phyloP scores from a whole-genome alignment of 306 rosid genomes.

The Acacia acuminata region DNA sequence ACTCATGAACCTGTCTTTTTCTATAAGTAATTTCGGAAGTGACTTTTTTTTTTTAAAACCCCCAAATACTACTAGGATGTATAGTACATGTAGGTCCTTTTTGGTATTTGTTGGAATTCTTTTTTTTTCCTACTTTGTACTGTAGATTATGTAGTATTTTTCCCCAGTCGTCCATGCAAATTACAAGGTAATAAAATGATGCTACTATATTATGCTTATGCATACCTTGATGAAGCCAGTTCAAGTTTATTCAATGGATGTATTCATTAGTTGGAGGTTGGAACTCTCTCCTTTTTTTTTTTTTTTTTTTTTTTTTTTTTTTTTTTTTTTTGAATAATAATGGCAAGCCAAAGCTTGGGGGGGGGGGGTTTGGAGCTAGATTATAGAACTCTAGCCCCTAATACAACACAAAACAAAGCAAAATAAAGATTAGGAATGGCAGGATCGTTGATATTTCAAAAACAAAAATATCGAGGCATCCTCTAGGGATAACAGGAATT shows the following conservation, averaged over 20 bases:
- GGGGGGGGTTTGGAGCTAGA: too few species aligned
- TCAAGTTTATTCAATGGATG: not conserved
- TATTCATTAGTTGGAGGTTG: not conserved
- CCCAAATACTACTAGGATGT: not conserved
- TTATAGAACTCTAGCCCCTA: too few species aligned
- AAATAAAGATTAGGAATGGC: too few species aligned
- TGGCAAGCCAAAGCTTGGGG: too few species aligned
- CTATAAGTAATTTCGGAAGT: not conserved
- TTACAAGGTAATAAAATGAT: not conserved
- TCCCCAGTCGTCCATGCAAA: constrained; percentile 2
- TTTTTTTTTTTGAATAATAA: too few species aligned
- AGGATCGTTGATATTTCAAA: too few species aligned
- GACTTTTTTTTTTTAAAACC: not conserved
- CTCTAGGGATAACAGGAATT: too few species aligned
- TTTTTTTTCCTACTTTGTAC: constrained; percentile 25
- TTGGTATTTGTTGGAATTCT: constrained; percentile 17
- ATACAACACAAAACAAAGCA: too few species aligned
- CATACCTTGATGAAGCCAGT: not conserved
- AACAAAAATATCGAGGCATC: too few species aligned
- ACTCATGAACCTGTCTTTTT: constrained; percentile 27
- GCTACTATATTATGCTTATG: not conserved
- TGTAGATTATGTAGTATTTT: constrained; percentile 30
- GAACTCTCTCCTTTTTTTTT: too few species aligned
- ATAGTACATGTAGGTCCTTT: not conserved
- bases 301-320: too few species aligned